Conservation (phyloP, 495 filamentous ascomycete genomes). For the Parathielavia hyrcaniae region DNA sequence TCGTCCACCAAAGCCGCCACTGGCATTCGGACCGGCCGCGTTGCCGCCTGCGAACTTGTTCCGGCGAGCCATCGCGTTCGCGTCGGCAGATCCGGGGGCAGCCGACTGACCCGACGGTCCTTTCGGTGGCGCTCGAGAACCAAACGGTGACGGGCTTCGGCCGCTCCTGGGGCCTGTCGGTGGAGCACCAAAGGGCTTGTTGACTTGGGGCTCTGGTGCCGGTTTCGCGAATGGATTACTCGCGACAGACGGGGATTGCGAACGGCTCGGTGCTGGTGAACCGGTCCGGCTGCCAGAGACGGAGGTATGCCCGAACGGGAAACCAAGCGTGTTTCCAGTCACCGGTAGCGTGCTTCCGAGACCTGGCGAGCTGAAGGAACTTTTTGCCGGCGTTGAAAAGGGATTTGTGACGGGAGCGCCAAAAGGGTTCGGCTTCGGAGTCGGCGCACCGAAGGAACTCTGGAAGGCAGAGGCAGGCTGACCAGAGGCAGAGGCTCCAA, state of each 20-base stretch:
- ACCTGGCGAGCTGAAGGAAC: slow-evolving; percentile 1
- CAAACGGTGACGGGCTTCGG: slow-evolving; percentile 14
- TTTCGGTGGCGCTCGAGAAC: slow-evolving; percentile 3
- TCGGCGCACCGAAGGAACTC: slow-evolving; percentile 13
- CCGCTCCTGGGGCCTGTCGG: background rate
- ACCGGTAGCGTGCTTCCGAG: background rate
- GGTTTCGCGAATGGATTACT: slow-evolving; percentile 15
- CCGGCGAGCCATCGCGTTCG: slow-evolving; percentile 5
- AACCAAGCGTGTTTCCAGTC: slow-evolving; percentile 3
- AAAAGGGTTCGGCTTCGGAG: slow-evolving; percentile 8
- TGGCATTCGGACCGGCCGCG: background rate
- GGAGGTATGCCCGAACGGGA: slow-evolving; percentile 1
- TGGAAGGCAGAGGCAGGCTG: slow-evolving; percentile 7
- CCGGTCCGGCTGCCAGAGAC: slow-evolving; percentile 12
- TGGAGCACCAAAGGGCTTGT: background rate
- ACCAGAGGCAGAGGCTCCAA: slow-evolving; percentile 6
- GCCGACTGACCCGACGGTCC: background rate
- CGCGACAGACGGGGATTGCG: background rate
- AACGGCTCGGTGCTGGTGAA: slow-evolving; percentile 8
- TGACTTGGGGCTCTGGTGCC: background rate
- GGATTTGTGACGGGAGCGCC: slow-evolving; percentile 17
- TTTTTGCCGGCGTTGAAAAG: slow-evolving; percentile 13
- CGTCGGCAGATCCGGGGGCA: background rate
- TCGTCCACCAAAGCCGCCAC: slow-evolving; percentile 11
- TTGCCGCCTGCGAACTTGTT: slow-evolving; percentile 11